Conservation (phyloP, 108 stramenopile species). For the Conticribra weissflogii region DNA sequence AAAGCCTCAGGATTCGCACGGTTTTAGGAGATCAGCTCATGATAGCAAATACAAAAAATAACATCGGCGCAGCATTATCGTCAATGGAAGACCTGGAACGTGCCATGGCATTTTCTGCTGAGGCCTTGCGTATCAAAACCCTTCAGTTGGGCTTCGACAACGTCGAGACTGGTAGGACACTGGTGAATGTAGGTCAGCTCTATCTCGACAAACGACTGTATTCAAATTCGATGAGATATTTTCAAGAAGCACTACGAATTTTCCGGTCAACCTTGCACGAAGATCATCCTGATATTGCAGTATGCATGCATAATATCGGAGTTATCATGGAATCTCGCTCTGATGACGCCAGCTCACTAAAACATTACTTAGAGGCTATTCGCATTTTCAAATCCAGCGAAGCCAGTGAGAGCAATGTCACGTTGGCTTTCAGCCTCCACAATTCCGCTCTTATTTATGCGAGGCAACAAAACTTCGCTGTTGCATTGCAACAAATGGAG, state of each 20-base stretch:
- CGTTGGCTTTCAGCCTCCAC: conserved; percentile 37
- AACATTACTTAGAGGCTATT: conserved; percentile 34
- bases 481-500: conserved; percentile 35
- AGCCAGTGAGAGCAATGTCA: conserved; percentile 10
- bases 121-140: conserved; percentile 49
- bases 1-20: conserved; percentile 43
- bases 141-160: conserved; percentile 21
- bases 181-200: conserved; percentile 52
- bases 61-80: conserved; percentile 44
- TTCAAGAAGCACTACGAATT: conserved; percentile 57
- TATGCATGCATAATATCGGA: conserved; percentile 45
- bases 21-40: conserved; percentile 35
- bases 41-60: conserved; percentile 54
- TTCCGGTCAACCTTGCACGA: conserved; percentile 4
- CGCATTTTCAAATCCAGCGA: conserved; percentile 27
- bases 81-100: conserved; percentile 24
- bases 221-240: conserved; percentile 23
- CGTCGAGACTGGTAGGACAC: conserved; percentile 44
- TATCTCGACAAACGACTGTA: conserved; percentile 30
- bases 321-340: conserved; percentile 28
- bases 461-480: conserved; percentile 10
- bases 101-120: conserved; percentile 46
- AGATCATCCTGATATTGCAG: conserved; percentile 32
- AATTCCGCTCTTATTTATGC: conserved; percentile 28
- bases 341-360: conserved; percentile 26